Conservation (phyloP, 1,139 yeast genomes). For the Blastobotrys raffinosifermentans region DNA sequence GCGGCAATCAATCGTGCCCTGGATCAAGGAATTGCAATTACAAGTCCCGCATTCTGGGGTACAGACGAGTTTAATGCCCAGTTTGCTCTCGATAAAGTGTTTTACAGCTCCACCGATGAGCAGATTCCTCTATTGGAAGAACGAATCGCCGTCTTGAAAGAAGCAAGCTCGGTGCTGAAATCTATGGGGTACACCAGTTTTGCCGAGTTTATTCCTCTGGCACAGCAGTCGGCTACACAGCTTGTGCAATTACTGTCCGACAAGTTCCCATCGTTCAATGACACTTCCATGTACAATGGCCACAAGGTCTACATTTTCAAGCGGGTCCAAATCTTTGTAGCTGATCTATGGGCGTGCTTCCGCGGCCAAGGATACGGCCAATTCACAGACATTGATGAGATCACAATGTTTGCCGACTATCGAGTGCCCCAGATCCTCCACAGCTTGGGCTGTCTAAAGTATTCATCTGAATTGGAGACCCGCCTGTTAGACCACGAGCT, state of each 20-base stretch:
- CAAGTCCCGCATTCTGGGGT: constrained; percentile 34
- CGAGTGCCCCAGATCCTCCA: constrained; percentile 41
- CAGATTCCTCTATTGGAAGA: constrained; percentile 33
- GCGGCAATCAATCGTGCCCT: constrained; percentile 40
- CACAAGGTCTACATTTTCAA: constrained; percentile 31
- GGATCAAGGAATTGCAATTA: constrained; percentile 35
- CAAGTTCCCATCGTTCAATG: constrained; percentile 33
- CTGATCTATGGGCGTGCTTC: constrained; percentile 42
- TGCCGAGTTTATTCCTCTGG: constrained; percentile 23
- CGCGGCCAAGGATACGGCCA: constrained; percentile 32
- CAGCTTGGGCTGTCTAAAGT: constrained; percentile 33
- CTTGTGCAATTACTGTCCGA: constrained; percentile 29
- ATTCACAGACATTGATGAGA: constrained; percentile 35
- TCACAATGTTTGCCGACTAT: constrained; percentile 45
- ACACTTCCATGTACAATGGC: constrained; percentile 28
- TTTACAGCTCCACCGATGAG: constrained; percentile 31
- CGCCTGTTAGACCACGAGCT: constrained; percentile 19
- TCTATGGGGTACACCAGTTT: constrained; percentile 17
- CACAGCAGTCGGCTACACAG: constrained; percentile 30
- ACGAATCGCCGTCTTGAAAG: constrained; percentile 32
- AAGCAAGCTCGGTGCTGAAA: constrained; percentile 32
- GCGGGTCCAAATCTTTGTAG: constrained; percentile 39
- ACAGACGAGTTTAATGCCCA: constrained; percentile 25
- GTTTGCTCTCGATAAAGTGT: constrained; percentile 24
- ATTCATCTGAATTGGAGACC: constrained; percentile 26